Conservation (phyloP, 805 yeast species). For the Kodamaea nitidulidarum region DNA sequence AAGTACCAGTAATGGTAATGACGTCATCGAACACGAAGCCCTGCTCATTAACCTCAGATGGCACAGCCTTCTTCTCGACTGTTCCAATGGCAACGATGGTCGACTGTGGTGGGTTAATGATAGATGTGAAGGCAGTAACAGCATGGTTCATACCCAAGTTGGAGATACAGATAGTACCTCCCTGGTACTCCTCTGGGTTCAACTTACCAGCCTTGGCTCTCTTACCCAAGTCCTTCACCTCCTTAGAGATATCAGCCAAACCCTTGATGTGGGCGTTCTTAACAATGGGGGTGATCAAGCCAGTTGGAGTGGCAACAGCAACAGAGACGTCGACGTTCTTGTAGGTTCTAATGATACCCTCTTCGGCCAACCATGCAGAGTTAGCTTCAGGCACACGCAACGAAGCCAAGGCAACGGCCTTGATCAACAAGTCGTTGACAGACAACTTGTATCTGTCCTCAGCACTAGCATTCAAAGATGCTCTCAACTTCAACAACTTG, state of each 20-base stretch:
- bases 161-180: conserved; percentile 97
- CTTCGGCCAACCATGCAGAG: conserved; percentile 85
- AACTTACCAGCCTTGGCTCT: conserved; percentile 94
- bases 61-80: conserved; percentile 85
- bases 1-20: conserved; percentile 90
- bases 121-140: conserved; percentile 88
- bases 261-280: conserved; percentile 87
- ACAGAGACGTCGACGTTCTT: conserved; percentile 92
- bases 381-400: conserved; percentile 90
- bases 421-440: conserved; percentile 88
- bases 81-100: conserved; percentile 95
- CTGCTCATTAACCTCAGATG: conserved; percentile 83
- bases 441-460: conserved; percentile 88
- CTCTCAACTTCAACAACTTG: conserved; percentile 88
- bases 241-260: conserved; percentile 71
- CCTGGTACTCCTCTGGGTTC: conserved; percentile 95
- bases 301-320: conserved; percentile 98
- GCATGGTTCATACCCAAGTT: conserved; percentile 99
- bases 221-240: conserved; percentile 89
- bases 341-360: conserved; percentile 91
- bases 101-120: conserved; percentile 96
- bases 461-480: conserved; percentile 78
- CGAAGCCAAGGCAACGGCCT: conserved; percentile 90
- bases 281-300: conserved; percentile 94
- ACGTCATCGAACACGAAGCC: conserved; percentile 92